These are phyloP conservation scores for Brassica carinata DNA, from an alignment of 345 rosid genomes.

Conservation along the genomic window DNA sequence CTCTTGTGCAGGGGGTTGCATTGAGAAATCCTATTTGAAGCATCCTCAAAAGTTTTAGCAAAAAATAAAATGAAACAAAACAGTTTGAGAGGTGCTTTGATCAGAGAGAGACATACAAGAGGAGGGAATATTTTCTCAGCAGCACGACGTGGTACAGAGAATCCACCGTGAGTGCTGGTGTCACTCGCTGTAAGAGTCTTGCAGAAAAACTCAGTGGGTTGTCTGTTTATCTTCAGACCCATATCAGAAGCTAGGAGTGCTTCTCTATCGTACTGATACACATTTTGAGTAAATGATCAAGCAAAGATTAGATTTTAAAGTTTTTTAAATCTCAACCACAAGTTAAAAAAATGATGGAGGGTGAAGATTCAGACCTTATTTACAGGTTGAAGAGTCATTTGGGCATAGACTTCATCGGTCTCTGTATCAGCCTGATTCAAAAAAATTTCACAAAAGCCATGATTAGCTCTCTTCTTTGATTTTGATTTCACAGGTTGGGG, in stretches of 20 bases:
- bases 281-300: neutral
- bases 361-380: slow-evolving; percentile 23
- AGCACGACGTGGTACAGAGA: neutral
- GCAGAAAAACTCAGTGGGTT: slow-evolving; percentile 1
- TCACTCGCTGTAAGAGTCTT: neutral
- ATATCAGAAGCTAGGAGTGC: neutral
- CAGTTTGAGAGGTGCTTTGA: neutral
- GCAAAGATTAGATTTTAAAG: neutral
- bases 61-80: neutral
- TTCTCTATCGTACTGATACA: slow-evolving; percentile 48
- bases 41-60: slow-evolving; percentile 10
- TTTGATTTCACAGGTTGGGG: neutral
- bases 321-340: neutral
- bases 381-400: slow-evolving; percentile 94
- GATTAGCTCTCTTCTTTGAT: slow-evolving; percentile 12
- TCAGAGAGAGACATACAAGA: slow-evolving; percentile 53
- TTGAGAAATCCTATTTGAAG: slow-evolving; percentile 68
- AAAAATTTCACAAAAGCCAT: slow-evolving; percentile 15
- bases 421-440: slow-evolving; percentile 82
- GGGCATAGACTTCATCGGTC: slow-evolving; percentile 96
- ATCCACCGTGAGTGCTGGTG: neutral
- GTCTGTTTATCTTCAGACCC: slow-evolving; percentile 1
- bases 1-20: slow-evolving; percentile 97
- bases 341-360: slow-evolving; percentile 15
- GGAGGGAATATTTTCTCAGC: slow-evolving; percentile 46